Evolutionary conservation across 192 early-diverging fungal species (phyloP).

Genomic region (Coemansia sp.): DNA sequence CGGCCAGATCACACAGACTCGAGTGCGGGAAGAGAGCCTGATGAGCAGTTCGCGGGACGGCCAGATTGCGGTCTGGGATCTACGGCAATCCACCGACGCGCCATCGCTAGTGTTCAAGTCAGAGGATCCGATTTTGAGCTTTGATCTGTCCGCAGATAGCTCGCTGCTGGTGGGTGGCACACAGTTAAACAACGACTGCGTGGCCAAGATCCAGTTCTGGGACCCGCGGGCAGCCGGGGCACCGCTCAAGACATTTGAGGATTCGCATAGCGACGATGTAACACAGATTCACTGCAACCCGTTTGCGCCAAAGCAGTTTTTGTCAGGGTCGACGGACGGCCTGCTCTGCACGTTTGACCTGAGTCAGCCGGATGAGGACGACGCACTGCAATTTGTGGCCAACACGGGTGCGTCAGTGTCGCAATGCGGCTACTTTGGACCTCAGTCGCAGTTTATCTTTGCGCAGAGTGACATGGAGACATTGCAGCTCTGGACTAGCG

Average conservation of each 20-base stretch:
- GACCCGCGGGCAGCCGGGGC: constrained; percentile 16
- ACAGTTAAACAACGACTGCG: constrained; percentile 21
- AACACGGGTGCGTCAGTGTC: constrained; percentile 81
- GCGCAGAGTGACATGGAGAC: constrained; percentile 89
- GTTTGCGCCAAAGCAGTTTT: constrained; percentile 47
- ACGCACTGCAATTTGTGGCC: constrained; percentile 75
- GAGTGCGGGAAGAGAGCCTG: constrained; percentile 48
- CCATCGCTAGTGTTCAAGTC: constrained; percentile 30
- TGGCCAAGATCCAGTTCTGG: constrained; percentile 46
- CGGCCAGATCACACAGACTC: constrained; percentile 61
- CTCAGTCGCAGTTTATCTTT: constrained; percentile 82
- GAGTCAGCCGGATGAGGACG: constrained; percentile 77
- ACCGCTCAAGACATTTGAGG: constrained; percentile 30
- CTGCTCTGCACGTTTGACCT: constrained; percentile 73
- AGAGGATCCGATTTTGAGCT: constrained; percentile 54
- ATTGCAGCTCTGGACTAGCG: constrained; percentile 67
- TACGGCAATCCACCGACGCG: constrained; percentile 46
- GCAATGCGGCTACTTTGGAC: constrained; percentile 89
- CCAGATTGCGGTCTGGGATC: constrained; percentile 62
- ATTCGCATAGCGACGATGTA: constrained; percentile 75
- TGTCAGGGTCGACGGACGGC: constrained; percentile 72
- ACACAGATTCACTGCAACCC: constrained; percentile 71
- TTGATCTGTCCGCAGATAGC: constrained; percentile 36
- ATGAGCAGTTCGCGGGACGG: constrained; percentile 65
- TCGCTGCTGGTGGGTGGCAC: constrained; percentile 31